Percentiles rank a stretch among this genome's conserved stretches.
These are phyloP conservation scores for Nicotiana sylvestris DNA, from an alignment of 257 asterid species.

Conservation along the genomic window DNA sequence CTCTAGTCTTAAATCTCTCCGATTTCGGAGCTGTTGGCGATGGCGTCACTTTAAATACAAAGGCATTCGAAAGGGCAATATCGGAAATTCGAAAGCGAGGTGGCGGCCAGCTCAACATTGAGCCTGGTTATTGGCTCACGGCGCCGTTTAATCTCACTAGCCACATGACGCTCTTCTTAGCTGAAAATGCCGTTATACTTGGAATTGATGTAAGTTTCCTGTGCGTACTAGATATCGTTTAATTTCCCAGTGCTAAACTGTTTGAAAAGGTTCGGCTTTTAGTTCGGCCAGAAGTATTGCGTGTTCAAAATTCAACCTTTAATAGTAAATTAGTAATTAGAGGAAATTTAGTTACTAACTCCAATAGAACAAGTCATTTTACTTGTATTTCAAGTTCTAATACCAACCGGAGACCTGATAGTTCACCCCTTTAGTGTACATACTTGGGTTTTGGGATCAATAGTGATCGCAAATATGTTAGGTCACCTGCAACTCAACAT, in stretches of 20 bases:
- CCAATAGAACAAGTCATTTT: not conserved
- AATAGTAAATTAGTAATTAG: not conserved
- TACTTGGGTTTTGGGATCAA: not conserved
- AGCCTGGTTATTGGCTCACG: constrained; percentile 76
- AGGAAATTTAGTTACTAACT: not conserved
- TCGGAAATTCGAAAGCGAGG: constrained; percentile 57
- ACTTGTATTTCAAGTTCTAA: not conserved
- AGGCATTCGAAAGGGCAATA: constrained; percentile 71
- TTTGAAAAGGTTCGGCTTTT: not conserved
- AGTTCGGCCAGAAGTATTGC: not conserved
- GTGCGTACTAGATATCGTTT: not conserved
- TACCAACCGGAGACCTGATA: not conserved
- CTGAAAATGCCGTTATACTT: constrained; percentile 70
- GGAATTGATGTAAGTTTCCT: constrained; percentile 60
- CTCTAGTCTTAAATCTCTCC: constrained; percentile 54
- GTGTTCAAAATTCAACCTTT: not conserved
- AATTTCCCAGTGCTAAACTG: not conserved
- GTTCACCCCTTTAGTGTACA: not conserved
- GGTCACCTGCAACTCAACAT: not conserved
- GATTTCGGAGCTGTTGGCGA: constrained; percentile 92
- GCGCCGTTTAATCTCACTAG: constrained; percentile 94
- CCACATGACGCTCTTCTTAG: constrained; percentile 70
- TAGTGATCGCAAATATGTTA: not conserved
- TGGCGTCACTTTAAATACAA: constrained; percentile 65
- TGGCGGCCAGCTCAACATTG: constrained; percentile 91